phyloP scores from a whole-genome alignment of 2,329 filamentous ascomycete genomes.

The Ceratocystis papillata region DNA sequence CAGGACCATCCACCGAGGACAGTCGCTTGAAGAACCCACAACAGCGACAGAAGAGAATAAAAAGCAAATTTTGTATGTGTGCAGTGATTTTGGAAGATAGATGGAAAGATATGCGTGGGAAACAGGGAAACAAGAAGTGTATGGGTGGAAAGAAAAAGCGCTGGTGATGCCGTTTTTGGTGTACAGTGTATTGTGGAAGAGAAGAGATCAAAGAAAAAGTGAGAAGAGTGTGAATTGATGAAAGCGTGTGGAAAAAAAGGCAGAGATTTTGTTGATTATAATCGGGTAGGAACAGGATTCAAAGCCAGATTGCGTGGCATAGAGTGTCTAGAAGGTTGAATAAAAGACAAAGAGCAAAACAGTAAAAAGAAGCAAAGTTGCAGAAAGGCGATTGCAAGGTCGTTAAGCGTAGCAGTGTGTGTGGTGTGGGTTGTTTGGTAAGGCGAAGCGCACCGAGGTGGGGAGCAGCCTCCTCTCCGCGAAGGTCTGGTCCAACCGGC shows the following conservation, averaged over 20 bases:
- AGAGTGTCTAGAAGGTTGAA: conserved; percentile 21
- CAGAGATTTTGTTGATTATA: conserved; percentile 18
- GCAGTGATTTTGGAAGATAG: background rate
- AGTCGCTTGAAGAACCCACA: conserved; percentile 1
- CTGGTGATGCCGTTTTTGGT: conserved; percentile 23
- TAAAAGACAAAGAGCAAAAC: conserved; percentile 24
- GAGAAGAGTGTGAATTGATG: background rate
- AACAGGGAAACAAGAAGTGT: conserved; percentile 17
- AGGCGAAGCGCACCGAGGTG: conserved; percentile 8
- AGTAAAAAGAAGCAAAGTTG: conserved; percentile 6
- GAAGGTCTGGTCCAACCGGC: conserved; percentile 1
- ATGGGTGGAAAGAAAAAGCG: conserved; percentile 15
- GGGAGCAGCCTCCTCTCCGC: conserved; percentile 9
- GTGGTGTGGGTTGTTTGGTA: background rate
- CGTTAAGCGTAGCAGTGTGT: conserved; percentile 26
- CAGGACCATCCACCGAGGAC: background rate
- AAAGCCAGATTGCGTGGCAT: conserved; percentile 1
- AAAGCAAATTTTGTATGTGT: conserved; percentile 9
- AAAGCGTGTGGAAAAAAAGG: background rate
- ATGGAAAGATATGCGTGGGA: conserved; percentile 1
- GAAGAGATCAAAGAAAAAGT: background rate
- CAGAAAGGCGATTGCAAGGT: conserved; percentile 25
- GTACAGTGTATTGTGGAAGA: conserved; percentile 17
- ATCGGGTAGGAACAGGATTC: conserved; percentile 9
- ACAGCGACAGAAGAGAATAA: background rate